A percentile compares a stretch with the other conserved stretches of the same genome.
Evolutionary conservation across 768 basidiomycete genomes (phyloP).

Genomic region (Lentinula guzmanii): DNA sequence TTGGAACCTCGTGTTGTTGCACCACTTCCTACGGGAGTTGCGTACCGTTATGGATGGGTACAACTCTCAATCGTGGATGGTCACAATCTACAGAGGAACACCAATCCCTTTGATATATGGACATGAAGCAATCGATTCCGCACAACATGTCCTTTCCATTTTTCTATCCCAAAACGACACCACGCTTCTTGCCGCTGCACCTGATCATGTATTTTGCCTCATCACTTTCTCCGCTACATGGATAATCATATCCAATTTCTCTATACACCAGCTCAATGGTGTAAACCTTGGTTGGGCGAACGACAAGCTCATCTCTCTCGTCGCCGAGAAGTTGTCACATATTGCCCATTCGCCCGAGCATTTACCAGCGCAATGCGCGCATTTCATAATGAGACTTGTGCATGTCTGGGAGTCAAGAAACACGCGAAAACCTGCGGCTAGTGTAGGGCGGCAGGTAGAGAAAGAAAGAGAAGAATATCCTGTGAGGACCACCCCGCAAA

Average conservation of each 20-base stretch:
- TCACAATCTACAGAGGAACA: conserved; percentile 25
- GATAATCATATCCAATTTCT: conserved; percentile 37
- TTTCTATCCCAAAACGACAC: conserved; percentile 27
- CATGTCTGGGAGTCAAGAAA: conserved; percentile 19
- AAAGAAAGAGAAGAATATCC: not conserved
- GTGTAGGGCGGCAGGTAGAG: not conserved
- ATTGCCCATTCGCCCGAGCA: conserved; percentile 33
- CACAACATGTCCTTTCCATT: conserved; percentile 30
- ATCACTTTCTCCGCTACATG: conserved; percentile 37
- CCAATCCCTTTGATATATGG: conserved; percentile 30
- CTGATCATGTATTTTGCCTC: conserved; percentile 35
- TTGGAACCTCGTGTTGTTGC: conserved; percentile 30
- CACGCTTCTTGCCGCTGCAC: conserved; percentile 30
- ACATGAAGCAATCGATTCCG: conserved; percentile 27
- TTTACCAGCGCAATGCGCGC: conserved; percentile 33
- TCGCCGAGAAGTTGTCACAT: conserved; percentile 25
- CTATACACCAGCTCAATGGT: conserved; percentile 25
- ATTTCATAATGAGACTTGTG: conserved; percentile 28
- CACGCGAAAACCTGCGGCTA: not conserved
- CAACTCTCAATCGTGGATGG: conserved; percentile 25
- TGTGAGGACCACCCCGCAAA: not conserved
- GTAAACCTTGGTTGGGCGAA: conserved; percentile 30
- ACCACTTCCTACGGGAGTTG: conserved; percentile 25
- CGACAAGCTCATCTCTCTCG: conserved; percentile 27
- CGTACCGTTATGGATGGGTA: conserved; percentile 16